Percentiles rank a stretch among this genome's conserved stretches.
phyloP scores from a whole-genome alignment of 768 basidiomycete species.

The Coprinopsis cinerea region DNA sequence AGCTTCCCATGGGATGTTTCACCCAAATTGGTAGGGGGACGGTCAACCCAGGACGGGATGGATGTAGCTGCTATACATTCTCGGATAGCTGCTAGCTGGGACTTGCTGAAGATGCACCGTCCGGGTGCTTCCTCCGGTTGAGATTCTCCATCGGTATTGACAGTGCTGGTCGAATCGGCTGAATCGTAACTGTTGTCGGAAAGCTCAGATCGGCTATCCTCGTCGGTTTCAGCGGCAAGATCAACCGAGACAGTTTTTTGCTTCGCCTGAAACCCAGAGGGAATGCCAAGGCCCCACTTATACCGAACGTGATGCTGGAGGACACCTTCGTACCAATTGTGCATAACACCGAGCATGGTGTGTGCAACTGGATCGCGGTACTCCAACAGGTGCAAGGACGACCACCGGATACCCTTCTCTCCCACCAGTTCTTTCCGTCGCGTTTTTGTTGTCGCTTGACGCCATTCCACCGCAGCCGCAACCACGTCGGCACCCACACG shows the following conservation, averaged over 20 bases:
- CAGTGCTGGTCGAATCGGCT: not conserved
- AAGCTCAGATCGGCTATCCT: not conserved
- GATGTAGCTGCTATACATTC: slow-evolving; percentile 9
- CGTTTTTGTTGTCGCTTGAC: slow-evolving; percentile 14
- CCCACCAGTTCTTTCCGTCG: slow-evolving; percentile 10
- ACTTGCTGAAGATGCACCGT: slow-evolving; percentile 8
- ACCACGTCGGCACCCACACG: slow-evolving; percentile 13
- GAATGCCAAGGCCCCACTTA: slow-evolving; percentile 11
- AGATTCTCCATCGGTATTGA: not conserved
- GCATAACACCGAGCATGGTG: slow-evolving; percentile 20
- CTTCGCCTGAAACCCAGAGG: not conserved
- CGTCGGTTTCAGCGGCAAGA: not conserved
- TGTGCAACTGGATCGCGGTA: slow-evolving; percentile 21
- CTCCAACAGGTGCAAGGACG: slow-evolving; percentile 15
- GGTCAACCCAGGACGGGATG: slow-evolving; percentile 14
- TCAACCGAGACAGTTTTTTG: not conserved
- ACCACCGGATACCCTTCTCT: slow-evolving; percentile 18
- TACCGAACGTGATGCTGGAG: slow-evolving; percentile 14
- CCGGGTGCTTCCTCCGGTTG: not conserved
- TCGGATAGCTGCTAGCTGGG: slow-evolving; percentile 6
- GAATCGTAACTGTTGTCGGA: not conserved
- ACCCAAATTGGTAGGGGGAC: slow-evolving; percentile 18
- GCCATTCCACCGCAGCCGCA: slow-evolving; percentile 11
- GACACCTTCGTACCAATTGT: slow-evolving; percentile 22
- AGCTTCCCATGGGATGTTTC: slow-evolving; percentile 18